Percentiles rank a stretch among this genome's conserved stretches.
These are phyloP conservation scores for Fusarium sp. DNA, from an alignment of 2,329 filamentous ascomycete species.

Conservation along the genomic window DNA sequence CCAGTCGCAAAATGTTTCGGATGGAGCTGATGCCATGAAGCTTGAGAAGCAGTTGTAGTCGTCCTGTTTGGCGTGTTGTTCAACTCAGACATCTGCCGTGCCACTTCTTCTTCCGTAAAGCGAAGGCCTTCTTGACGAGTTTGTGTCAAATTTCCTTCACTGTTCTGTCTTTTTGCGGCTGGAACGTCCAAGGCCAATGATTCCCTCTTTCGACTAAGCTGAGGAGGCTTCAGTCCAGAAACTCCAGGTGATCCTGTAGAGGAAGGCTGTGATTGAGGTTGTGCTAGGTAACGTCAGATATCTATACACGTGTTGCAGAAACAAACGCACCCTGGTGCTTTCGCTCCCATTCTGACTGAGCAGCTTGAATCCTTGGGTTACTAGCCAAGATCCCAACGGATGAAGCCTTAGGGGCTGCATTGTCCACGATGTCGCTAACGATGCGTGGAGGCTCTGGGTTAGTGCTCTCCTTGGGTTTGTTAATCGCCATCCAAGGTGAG, in stretches of 20 bases:
- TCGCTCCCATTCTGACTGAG: slow-evolving; percentile 51
- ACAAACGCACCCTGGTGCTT: slow-evolving; percentile 18
- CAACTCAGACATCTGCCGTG: slow-evolving; percentile 22
- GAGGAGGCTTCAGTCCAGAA: not conserved
- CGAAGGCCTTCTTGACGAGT: slow-evolving; percentile 26
- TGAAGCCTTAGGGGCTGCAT: slow-evolving; percentile 8
- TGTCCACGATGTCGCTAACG: slow-evolving; percentile 42
- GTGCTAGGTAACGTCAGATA: slow-evolving; percentile 24
- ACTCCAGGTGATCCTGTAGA: slow-evolving; percentile 12
- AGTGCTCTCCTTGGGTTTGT: slow-evolving; percentile 12
- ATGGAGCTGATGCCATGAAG: too few relatives aligned
- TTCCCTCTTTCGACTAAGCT: slow-evolving; percentile 28
- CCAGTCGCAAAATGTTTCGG: slow-evolving; percentile 26
- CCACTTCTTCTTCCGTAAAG: slow-evolving; percentile 40
- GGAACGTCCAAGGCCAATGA: slow-evolving; percentile 15
- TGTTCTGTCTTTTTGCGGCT: slow-evolving; percentile 18
- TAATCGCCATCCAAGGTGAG: slow-evolving; percentile 33
- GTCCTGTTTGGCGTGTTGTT: slow-evolving; percentile 7
- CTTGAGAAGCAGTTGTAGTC: not conserved
- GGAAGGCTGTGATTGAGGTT: slow-evolving; percentile 1
- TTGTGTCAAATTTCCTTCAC: not conserved
- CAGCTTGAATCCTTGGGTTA: slow-evolving; percentile 44
- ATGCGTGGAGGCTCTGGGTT: slow-evolving; percentile 34
- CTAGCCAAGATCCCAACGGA: slow-evolving; percentile 17
- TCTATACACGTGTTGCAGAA: not conserved